Percentiles rank a stretch among this genome's conserved stretches.
phyloP scores from a whole-genome alignment of 2,329 filamentous ascomycete species.

The Neopestalotiopsis clavispora region DNA sequence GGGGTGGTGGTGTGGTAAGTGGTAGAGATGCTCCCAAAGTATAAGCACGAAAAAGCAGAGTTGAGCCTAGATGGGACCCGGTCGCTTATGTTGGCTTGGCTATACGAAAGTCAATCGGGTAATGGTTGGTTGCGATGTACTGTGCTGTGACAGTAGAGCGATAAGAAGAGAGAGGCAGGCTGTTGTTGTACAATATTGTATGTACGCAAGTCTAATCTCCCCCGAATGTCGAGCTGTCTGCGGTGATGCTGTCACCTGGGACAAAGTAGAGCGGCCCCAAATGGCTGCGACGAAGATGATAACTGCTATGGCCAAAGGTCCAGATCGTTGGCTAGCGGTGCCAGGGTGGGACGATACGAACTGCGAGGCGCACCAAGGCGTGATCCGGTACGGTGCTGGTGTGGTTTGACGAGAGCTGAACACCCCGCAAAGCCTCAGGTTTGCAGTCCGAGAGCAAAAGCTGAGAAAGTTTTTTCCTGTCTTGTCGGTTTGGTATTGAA shows the following conservation, averaged over 20 bases:
- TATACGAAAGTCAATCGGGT: not conserved
- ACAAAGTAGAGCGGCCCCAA: not conserved
- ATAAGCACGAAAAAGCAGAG: not conserved
- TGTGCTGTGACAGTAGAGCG: not conserved
- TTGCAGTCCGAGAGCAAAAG: slow-evolving; percentile 7
- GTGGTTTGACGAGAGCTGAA: slow-evolving; percentile 1
- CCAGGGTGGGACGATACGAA: slow-evolving; percentile 1
- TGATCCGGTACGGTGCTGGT: not conserved
- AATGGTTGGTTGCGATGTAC: not conserved
- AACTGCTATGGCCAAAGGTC: not conserved
- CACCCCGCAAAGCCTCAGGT: not conserved
- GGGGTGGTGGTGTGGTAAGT: not conserved
- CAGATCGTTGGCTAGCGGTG: slow-evolving; percentile 10
- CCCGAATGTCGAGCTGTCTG: not conserved
- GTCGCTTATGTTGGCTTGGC: not conserved
- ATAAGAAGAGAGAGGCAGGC: not conserved
- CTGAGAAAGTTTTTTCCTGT: not conserved
- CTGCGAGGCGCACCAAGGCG: slow-evolving; percentile 8
- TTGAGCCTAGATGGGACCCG: not conserved
- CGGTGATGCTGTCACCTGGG: not conserved
- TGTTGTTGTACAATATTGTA: not conserved
- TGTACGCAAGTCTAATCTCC: not conserved
- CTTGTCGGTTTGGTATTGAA: not conserved
- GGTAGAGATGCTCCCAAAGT: not conserved
- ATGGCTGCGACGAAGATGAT: not conserved